Base-by-base conservation (phyloP, 2,329 filamentous ascomycete genomes). In the Aureobasidium leucospermi region DNA sequence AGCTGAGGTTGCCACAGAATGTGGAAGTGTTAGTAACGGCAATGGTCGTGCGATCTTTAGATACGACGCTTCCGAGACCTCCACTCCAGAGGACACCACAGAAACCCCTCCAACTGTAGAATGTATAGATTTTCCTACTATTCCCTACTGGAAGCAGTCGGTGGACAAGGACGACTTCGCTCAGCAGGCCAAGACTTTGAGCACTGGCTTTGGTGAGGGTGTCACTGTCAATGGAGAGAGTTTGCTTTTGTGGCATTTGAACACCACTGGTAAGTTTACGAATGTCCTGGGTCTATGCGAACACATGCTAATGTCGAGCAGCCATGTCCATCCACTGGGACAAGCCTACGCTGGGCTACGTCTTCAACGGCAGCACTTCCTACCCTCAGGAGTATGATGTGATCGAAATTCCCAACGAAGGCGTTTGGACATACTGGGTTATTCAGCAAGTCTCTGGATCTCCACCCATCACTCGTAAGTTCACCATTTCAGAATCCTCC, bases 391-490 rank as follows among this genome's bases (percentile, higher is more conserved):
- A 63, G n/a, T 71, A 73, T 63, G 76, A 76, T 63, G 64, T 78
- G 32, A 71, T 78, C 34, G 69, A 74, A 28, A 68, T 76, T 11
- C 70, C 72, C 3, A 69, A 65, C n/a, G 67, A 68, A 43, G 67
- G 66, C 32, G 68, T 63, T 16, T 78, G 76, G 78, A 77, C 75
- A 36, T 75, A 77, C 62, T 80, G 76, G 76, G 74, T 76, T 62
- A 76, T 81, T 49, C 76, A 80, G 59, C 68, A 69, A 2, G 71
- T 43, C 3, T 47, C 42, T n/a, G 38, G 46, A 23, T 52, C 47
- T 11, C 58, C 58, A 6, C 58, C 58, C n/a, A 52, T 52, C 13
- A 51, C 47, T 38, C 49, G 49, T 52, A 52, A 8, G 49, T 41
- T n/a, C 6, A 10, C 5, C 15, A 8, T 11, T 13, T 5, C 11